These are phyloP conservation scores for Aspergillus pseudoglaucus DNA, from an alignment of 2,329 filamentous ascomycete species.

Conservation along the genomic window DNA sequence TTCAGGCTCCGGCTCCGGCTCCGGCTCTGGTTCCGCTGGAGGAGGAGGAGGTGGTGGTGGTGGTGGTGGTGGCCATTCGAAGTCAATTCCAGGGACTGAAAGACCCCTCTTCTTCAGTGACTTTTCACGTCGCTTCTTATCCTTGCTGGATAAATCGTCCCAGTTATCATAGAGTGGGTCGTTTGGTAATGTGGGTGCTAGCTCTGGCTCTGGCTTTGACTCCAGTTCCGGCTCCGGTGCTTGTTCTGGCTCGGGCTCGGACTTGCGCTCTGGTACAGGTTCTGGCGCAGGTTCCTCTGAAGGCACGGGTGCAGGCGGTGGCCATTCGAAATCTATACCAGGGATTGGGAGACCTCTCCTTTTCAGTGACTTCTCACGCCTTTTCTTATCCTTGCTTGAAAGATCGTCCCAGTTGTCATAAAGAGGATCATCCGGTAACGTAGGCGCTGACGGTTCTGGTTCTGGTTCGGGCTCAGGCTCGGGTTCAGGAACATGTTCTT, in stretches of 20 bases:
- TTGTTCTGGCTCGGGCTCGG: not conserved
- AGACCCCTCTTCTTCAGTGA: slow-evolving; percentile 10
- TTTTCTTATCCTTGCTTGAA: slow-evolving; percentile 13
- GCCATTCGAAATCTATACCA: too few relatives aligned
- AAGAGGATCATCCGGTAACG: slow-evolving; percentile 11
- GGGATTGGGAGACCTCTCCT: slow-evolving; percentile 14
- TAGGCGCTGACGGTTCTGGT: not conserved
- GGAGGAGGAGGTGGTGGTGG: too few relatives aligned
- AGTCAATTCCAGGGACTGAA: slow-evolving; percentile 7
- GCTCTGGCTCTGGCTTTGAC: not conserved
- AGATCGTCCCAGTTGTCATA: slow-evolving; percentile 10
- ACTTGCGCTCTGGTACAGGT: too few relatives aligned
- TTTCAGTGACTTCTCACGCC: slow-evolving; percentile 11
- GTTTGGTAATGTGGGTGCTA: slow-evolving; percentile 3
- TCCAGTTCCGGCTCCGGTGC: slow-evolving; percentile 1
- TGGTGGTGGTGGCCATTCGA: too few relatives aligned
- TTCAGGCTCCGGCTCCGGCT: slow-evolving; percentile 12
- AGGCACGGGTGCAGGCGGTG: too few relatives aligned
- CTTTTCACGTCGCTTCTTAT: slow-evolving; percentile 15
- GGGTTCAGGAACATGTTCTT: not conserved
- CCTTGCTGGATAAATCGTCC: slow-evolving; percentile 10
- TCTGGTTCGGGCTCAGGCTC: not conserved
- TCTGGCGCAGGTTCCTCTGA: too few relatives aligned
- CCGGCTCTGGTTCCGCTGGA: slow-evolving; percentile 5
- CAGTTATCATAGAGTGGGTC: slow-evolving; percentile 11